Evolutionary conservation across 179 eudicot genomes (phyloP), one percentile per base, ranked within the genome.

Genomic region (Corrigiola litoralis): DNA sequence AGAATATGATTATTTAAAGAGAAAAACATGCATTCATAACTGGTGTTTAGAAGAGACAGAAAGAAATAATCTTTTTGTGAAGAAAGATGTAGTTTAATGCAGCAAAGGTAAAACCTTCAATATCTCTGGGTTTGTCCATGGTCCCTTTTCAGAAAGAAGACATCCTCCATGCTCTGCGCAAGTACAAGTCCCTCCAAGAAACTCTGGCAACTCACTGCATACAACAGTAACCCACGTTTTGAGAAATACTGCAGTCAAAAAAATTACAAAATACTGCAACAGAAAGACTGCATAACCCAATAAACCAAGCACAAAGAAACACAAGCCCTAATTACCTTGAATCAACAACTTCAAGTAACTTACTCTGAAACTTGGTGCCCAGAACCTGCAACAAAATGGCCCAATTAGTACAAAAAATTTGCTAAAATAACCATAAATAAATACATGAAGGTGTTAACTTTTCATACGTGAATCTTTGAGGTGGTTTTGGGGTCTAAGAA

Each of bases 151-250:
- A 70, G 99, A 86, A 56, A 78, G 76, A 69, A 94, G 85, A 79
- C 99, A 94, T 25, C 99, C 99, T 45, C 96, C 99, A 65, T 84
- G 84, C 36, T 66, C 80, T 58, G 90, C 65, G 80, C 99, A 94
- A 3, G 87, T 66, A 79, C 99, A 94, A 34, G 87, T 75, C 28
- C 97, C 99, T 52, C 97, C 96, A 70, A 94, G 80, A 78, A 90
- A 94, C 53, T 94, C 95, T 14, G 98, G 98, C 82, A 92, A 79
- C 77, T 92, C 92, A 79, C 98, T 90, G 82, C 45, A 70, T 21
- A 28, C 17, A 21, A 55, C 2, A 18, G 32, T 36, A 61, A 36
- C 27, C 32, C 20, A 24, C 13, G 31, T 37, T 11, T 34, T 34
- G 58, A 47, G 41, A 50, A 27, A 40, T 37, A 23, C 36, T 24